A percentile compares a stretch with the other conserved stretches of the same genome.
Evolutionary conservation across 2,329 filamentous ascomycete species (phyloP).

Genomic region (Trichoderma pleuroti): DNA sequence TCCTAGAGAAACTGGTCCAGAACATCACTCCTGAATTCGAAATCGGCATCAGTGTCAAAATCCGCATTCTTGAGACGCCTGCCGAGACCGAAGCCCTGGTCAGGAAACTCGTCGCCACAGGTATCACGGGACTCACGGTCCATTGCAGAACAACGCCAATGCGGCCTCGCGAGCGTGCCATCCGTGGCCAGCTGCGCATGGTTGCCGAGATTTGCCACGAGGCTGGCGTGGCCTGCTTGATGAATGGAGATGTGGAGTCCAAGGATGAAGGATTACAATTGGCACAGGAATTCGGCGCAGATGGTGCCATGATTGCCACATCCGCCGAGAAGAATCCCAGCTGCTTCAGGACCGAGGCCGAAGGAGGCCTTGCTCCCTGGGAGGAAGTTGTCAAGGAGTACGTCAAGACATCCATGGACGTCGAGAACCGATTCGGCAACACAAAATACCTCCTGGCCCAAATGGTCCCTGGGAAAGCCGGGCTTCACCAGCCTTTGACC

Average conservation of each 20-base stretch:
- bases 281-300: constrained; percentile 75
- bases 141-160: constrained; percentile 97
- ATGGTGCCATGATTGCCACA: constrained; percentile 96
- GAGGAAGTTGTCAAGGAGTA: constrained; percentile 73
- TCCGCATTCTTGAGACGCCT: constrained; percentile 75
- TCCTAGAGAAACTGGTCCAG: constrained; percentile 76
- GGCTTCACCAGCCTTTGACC: constrained; percentile 59
- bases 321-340: constrained; percentile 88
- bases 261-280: constrained; percentile 70
- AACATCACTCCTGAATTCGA: constrained; percentile 73
- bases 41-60: constrained; percentile 97
- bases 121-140: constrained; percentile 87
- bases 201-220: constrained; percentile 75
- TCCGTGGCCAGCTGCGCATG: constrained; percentile 82
- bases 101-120: constrained; percentile 72
- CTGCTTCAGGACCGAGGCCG: constrained; percentile 67
- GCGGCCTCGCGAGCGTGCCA: constrained; percentile 83
- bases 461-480: constrained; percentile 76
- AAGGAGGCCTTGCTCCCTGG: constrained; percentile 73
- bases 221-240: constrained; percentile 83
- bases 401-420: constrained; percentile 65
- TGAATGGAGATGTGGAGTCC: constrained; percentile 87
- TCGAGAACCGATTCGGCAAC: constrained; percentile 85
- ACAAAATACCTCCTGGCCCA: constrained; percentile 88
- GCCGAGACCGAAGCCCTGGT: constrained; percentile 76